Conservation (phyloP, 345 rosid species). For the Salix udensis region DNA sequence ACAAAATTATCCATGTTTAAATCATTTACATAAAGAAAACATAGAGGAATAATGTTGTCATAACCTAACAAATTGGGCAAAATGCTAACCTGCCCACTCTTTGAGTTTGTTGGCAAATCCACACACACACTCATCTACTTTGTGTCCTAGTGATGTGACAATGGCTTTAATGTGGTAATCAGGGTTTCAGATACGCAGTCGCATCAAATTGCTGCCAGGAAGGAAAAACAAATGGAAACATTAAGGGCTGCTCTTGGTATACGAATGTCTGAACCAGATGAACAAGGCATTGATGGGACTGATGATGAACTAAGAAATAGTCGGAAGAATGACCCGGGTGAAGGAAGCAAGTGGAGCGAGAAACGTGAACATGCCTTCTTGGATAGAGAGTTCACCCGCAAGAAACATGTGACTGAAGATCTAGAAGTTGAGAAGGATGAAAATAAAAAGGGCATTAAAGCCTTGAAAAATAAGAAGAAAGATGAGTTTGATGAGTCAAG, state of each 20-base stretch:
- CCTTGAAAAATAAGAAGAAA: slow-evolving; percentile 35
- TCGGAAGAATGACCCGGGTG: slow-evolving; percentile 29
- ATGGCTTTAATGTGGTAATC: slow-evolving; percentile 1
- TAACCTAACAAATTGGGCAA: no score
- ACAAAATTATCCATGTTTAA: no score
- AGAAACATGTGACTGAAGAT: slow-evolving; percentile 38
- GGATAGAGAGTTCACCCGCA: slow-evolving; percentile 52
- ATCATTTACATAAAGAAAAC: no score
- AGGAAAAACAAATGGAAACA: slow-evolving; percentile 89
- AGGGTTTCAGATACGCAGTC: slow-evolving; percentile 83
- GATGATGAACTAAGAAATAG: slow-evolving; percentile 23
- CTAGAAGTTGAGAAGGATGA: slow-evolving; percentile 36
- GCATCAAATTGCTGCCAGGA: slow-evolving; percentile 89
- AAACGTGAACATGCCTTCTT: slow-evolving; percentile 69
- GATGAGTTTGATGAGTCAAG: slow-evolving; percentile 25
- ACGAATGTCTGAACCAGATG: slow-evolving; percentile 21
- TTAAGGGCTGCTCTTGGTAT: slow-evolving; percentile 85
- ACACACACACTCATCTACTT: neutral
- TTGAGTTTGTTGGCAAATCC: no score
- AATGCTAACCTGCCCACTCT: no score
- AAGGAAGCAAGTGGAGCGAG: slow-evolving; percentile 37
- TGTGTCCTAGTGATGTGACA: neutral
- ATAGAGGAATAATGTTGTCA: no score
- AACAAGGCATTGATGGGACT: slow-evolving; percentile 36
- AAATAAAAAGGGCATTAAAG: slow-evolving; percentile 30